phyloP scores from a whole-genome alignment of 1,284 basidiomycete genomes.

The Cutaneotrichosporon cutaneum region DNA sequence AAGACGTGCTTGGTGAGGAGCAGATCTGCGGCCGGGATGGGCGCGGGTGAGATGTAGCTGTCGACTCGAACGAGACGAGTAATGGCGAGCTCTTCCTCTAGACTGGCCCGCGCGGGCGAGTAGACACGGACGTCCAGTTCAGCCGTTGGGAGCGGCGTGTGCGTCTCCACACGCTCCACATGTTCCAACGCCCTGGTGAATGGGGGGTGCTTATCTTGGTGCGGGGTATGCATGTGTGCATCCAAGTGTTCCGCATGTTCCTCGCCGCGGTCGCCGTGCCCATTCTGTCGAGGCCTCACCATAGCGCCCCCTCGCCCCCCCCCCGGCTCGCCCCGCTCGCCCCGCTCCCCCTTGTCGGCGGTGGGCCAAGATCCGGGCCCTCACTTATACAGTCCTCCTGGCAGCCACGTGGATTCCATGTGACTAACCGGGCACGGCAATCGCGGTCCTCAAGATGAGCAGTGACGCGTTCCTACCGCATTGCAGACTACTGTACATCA shows the following conservation, averaged over 20 bases:
- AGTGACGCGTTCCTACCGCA: no score
- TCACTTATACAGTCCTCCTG: neutral
- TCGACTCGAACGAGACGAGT: neutral
- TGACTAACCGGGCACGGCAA: neutral
- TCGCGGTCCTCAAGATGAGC: neutral
- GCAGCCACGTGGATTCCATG: neutral
- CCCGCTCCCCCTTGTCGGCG: no score
- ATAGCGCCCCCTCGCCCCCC: no score
- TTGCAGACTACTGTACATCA: no score
- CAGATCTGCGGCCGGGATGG: slow-evolving; percentile 7
- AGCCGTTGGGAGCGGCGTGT: neutral
- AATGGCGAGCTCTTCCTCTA: neutral
- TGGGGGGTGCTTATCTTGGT: no score
- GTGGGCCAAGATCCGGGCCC: neutral
- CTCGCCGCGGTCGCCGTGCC: no score
- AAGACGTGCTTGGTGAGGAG: neutral
- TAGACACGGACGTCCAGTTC: slow-evolving; percentile 4
- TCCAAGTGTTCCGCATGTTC: no score
- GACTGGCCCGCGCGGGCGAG: slow-evolving; percentile 4
- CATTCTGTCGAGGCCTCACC: no score
- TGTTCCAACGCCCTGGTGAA: no score
- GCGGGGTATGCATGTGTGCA: no score
- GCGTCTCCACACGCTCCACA: neutral
- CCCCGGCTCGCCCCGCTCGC: no score
- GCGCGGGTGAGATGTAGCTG: neutral